Percentiles rank a stretch among this genome's conserved stretches.
Evolutionary conservation across 805 yeast species (phyloP).

Genomic region (Kodamaea sagamina): DNA sequence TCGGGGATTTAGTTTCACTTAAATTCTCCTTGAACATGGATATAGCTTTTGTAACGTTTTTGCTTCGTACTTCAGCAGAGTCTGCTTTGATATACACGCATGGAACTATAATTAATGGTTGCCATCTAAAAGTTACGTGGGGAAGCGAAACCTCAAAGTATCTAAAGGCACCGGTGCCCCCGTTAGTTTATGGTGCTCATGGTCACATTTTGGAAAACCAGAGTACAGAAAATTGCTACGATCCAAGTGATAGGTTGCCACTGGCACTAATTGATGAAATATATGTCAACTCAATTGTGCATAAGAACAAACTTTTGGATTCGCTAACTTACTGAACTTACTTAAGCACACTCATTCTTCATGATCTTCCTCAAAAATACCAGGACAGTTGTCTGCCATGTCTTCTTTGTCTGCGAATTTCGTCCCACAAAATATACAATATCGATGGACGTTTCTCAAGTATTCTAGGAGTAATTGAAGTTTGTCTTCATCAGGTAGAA

Average conservation of each 20-base stretch:
- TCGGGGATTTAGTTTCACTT: constrained; percentile 51
- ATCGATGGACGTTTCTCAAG: constrained; percentile 41
- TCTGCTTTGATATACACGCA: constrained; percentile 36
- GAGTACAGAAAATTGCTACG: neutral
- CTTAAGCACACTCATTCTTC: neutral
- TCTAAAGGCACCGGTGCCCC: constrained; percentile 17
- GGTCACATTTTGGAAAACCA: neutral
- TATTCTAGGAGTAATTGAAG: constrained; percentile 37
- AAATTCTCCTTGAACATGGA: constrained; percentile 21
- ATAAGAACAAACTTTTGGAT: constrained; percentile 1
- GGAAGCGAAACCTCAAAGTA: constrained; percentile 21
- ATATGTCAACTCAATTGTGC: constrained; percentile 15
- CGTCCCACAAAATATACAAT: constrained; percentile 55
- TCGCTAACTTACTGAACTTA: constrained; percentile 7
- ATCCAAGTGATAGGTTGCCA: constrained; percentile 19
- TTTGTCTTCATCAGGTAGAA: constrained; percentile 22
- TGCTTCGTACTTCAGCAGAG: constrained; percentile 38
- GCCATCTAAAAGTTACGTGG: constrained; percentile 34
- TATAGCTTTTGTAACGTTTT: constrained; percentile 29
- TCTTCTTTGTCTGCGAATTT: constrained; percentile 39
- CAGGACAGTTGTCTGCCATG: constrained; percentile 50
- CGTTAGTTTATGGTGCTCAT: constrained; percentile 22
- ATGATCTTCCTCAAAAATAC: constrained; percentile 47
- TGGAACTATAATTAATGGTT: constrained; percentile 31
- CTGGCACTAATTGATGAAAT: constrained; percentile 21